Evolutionary conservation across 345 rosid genomes (phyloP).

Genomic region (Garcia nutans): DNA sequence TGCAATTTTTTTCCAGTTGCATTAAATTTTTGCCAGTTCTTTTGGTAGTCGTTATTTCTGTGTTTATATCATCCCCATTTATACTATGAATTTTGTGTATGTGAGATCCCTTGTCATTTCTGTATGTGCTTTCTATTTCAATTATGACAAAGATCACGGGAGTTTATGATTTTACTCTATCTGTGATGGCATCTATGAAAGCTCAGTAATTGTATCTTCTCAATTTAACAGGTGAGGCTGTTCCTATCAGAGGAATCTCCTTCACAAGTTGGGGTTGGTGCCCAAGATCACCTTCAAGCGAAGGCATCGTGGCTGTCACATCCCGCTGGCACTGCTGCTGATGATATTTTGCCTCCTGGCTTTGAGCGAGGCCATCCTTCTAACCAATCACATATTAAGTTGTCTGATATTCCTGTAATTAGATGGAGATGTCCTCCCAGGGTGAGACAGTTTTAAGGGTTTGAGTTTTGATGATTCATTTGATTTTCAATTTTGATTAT

Average conservation of each 20-base stretch:
- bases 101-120: neutral
- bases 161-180: neutral
- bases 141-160: neutral
- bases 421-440: constrained; percentile 72
- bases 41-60: constrained; percentile 2
- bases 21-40: neutral
- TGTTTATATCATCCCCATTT: neutral
- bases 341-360: constrained; percentile 86
- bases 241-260: constrained; percentile 91
- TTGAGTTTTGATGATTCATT: constrained; percentile 6
- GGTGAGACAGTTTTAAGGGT: constrained; percentile 38
- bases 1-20: too few relatives aligned
- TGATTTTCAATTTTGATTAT: constrained; percentile 3
- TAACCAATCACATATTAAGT: constrained; percentile 43
- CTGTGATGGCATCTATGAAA: neutral
- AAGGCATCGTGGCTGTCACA: constrained; percentile 57
- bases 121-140: neutral
- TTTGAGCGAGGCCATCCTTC: constrained; percentile 68
- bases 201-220: neutral
- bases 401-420: constrained; percentile 66
- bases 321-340: constrained; percentile 40
- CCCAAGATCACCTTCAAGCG: constrained; percentile 96
- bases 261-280: constrained; percentile 70
- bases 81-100: neutral
- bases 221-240: constrained; percentile 57